Percentiles rank a stretch among this genome's conserved stretches.
Conservation (phyloP, 2,329 filamentous ascomycete genomes). For the Aspergillus versicolor region DNA sequence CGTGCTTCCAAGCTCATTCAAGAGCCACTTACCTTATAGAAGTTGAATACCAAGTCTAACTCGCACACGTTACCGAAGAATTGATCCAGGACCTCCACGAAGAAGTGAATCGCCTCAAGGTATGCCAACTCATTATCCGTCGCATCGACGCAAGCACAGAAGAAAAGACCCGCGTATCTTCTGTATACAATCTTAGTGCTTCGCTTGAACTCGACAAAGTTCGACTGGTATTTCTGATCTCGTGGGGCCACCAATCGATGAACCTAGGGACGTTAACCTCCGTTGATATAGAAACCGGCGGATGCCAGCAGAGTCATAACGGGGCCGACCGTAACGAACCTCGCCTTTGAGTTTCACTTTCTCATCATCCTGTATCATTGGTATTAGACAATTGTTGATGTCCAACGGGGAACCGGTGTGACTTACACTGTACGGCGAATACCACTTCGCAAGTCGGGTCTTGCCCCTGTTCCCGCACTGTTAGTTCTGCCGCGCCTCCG, state of each 20-base stretch:
- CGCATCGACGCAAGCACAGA: constrained; percentile 97
- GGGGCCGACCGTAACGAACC: constrained; percentile 48
- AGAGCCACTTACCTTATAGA: constrained; percentile 59
- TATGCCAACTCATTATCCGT: constrained; percentile 98
- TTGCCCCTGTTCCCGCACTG: constrained; percentile 69
- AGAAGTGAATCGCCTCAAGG: constrained; percentile 97
- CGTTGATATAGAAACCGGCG: background rate
- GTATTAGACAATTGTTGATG: background rate
- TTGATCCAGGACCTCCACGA: constrained; percentile 95
- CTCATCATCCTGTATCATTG: constrained; percentile 71
- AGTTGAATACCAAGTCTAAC: constrained; percentile 79
- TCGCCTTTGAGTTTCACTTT: constrained; percentile 99
- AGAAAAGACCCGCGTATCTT: constrained; percentile 96
- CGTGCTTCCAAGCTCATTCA: background rate
- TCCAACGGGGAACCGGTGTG: background rate
- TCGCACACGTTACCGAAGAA: constrained; percentile 99
- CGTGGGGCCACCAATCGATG: constrained; percentile 96
- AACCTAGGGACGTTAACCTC: constrained; percentile 55
- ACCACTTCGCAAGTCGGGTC: constrained; percentile 98
- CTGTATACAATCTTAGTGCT: constrained; percentile 93
- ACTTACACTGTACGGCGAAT: constrained; percentile 83
- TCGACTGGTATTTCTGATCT: constrained; percentile 99
- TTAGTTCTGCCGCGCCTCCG: constrained; percentile 16
- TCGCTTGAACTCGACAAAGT: constrained; percentile 82
- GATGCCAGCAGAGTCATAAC: background rate